phyloP scores from a whole-genome alignment of 176 grass and related monocot species.

The Musa itinerans region DNA sequence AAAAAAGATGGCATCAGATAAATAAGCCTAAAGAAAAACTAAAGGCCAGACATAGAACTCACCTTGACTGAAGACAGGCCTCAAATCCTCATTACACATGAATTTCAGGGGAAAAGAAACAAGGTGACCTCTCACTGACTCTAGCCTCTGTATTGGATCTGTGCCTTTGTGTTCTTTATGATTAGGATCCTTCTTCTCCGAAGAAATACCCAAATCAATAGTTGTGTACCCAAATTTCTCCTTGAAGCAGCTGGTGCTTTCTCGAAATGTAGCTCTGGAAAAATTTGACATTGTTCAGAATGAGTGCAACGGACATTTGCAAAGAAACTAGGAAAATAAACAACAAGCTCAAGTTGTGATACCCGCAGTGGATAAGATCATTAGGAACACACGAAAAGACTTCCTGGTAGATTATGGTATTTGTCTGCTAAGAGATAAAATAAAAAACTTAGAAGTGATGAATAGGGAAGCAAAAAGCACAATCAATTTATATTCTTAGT shows the following conservation, averaged over 20 bases:
- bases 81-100: conserved; percentile 72
- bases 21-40: conserved; percentile 56
- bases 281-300: background rate
- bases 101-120: conserved; percentile 70
- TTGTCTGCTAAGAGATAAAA: conserved; percentile 39
- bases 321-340: background rate
- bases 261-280: conserved; percentile 48
- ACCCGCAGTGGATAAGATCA: conserved; percentile 59
- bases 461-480: background rate
- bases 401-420: conserved; percentile 57
- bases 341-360: background rate
- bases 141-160: conserved; percentile 34
- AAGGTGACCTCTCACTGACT: conserved; percentile 46
- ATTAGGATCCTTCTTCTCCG: conserved; percentile 27
- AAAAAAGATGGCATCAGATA: background rate
- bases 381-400: conserved; percentile 70
- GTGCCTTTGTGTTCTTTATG: conserved; percentile 24
- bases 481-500: background rate
- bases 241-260: conserved; percentile 43
- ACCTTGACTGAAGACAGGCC: conserved; percentile 50
- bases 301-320: background rate
- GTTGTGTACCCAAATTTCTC: conserved; percentile 61
- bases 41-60: conserved; percentile 59
- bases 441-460: background rate
- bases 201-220: conserved; percentile 56